Evolutionary conservation across 768 basidiomycete genomes (phyloP), one percentile per base, ranked within the genome.

Genomic region (Psilocybe cyanescens): DNA sequence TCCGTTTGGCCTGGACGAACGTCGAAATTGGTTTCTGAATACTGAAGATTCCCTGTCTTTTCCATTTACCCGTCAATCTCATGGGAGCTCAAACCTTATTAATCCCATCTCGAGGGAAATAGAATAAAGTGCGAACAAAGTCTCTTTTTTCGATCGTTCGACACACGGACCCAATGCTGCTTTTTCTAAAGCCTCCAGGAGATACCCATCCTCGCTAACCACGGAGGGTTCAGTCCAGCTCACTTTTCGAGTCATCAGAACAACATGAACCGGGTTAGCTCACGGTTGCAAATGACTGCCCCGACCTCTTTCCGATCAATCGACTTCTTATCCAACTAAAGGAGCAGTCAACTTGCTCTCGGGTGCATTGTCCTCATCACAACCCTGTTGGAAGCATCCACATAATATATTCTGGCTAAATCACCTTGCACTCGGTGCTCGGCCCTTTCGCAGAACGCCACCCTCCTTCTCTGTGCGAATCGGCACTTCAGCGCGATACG

Each of bases 251-350:
- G 50, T 14, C n/a, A 49, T 54, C 52, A 24, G 47, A 30, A 11
- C 47, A 30, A 16, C 24, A 37, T 17, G 60, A 62, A 62, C 60
- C 56, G 60, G 53, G 39, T 49, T 50, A 57, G 37, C 3, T 47
- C 31, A 37, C 14, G 17, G 24, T n/a, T 52, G 31, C 39, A 30
- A 35, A 9, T 28, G 31, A 8, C 17, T 16, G 30, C 9, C 29
- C 55, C 55, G 60, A 61, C 59, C 17, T 7, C 30, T 37, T 24
- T 50, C 46, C 41, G 49, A 51, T 46, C 48, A 46, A 33, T 45
- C 53, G 39, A 24, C 44, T 49, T 53, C 19, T 31, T 53, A n/a
- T 37, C 33, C 31, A 37, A n/a, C 51, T 53, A 53, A 53, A 31
- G 51, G 51, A 53, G 51, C 37, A 49, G 19, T 39, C 24, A 8